Percentiles rank a stretch among this genome's conserved stretches.
Conservation (phyloP, 306 rosid genomes). For the Malus domestica region DNA sequence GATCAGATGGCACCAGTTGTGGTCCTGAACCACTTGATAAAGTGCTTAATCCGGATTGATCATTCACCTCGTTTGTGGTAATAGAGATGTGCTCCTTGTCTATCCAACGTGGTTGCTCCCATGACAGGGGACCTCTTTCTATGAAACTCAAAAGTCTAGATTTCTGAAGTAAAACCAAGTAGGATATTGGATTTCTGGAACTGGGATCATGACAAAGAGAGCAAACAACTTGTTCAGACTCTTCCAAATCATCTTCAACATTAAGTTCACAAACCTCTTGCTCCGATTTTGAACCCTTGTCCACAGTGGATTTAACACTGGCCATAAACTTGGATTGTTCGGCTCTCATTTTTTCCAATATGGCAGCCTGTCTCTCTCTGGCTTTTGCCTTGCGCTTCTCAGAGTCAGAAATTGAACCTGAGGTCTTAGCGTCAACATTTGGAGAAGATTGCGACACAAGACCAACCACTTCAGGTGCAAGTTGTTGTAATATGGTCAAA, state of each 20-base stretch:
- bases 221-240: conserved; percentile 64
- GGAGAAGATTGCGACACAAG: conserved; percentile 36
- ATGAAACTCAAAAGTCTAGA: conserved; percentile 85
- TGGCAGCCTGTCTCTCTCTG: conserved; percentile 92
- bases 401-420: conserved; percentile 47
- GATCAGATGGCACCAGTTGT: conserved; percentile 36
- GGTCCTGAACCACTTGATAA: conserved; percentile 30
- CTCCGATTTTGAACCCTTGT: conserved; percentile 49
- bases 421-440: conserved; percentile 32
- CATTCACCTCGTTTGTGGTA: conserved; percentile 26
- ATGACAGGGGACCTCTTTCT: conserved; percentile 62
- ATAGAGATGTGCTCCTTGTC: conserved; percentile 40
- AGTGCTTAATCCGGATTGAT: conserved; percentile 28
- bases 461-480: conserved; percentile 68
- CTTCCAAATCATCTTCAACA: conserved; percentile 41
- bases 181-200: conserved; percentile 63
- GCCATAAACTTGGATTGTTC: conserved; percentile 90
- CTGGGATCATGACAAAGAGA: conserved; percentile 84
- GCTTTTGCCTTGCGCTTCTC: conserved; percentile 96
- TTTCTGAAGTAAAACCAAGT: conserved; percentile 83
- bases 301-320: conserved; percentile 43
- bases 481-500: conserved; percentile 57
- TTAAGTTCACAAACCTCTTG: conserved; percentile 34
- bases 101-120: conserved; percentile 46
- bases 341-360: conserved; percentile 88